Conservation (phyloP, 2,329 filamentous ascomycete genomes). For the Fusarium camptoceras region DNA sequence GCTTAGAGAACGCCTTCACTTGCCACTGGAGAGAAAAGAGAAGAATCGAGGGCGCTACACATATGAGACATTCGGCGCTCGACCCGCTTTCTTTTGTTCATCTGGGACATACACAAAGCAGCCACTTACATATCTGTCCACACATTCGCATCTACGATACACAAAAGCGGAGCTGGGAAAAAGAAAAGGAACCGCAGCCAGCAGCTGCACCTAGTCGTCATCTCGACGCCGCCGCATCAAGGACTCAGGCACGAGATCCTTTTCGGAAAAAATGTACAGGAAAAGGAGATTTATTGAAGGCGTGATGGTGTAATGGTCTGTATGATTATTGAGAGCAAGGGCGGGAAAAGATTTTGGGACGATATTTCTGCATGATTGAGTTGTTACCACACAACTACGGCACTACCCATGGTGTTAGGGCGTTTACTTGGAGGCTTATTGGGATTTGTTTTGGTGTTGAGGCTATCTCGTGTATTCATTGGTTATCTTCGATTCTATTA, state of each 20-base stretch:
- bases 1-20: slow-evolving; percentile 27
- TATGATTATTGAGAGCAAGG: slow-evolving; percentile 30
- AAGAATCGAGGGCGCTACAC: slow-evolving; percentile 28
- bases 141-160: slow-evolving; percentile 35
- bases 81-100: slow-evolving; percentile 20
- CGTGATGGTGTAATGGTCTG: slow-evolving; percentile 34
- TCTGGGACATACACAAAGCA: slow-evolving; percentile 25
- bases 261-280: slow-evolving; percentile 16
- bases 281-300: slow-evolving; percentile 10
- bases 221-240: slow-evolving; percentile 14
- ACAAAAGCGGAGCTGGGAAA: slow-evolving; percentile 26
- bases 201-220: slow-evolving; percentile 20
- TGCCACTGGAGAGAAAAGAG: slow-evolving; percentile 21
- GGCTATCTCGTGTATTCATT: slow-evolving; percentile 1
- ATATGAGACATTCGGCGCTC: slow-evolving; percentile 41
- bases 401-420: slow-evolving; percentile 12
- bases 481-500: background rate
- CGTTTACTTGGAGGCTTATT: slow-evolving; percentile 15
- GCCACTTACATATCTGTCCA: slow-evolving; percentile 36
- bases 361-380: slow-evolving; percentile 27
- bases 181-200: slow-evolving; percentile 23
- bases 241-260: slow-evolving; percentile 15
- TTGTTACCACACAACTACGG: slow-evolving; percentile 33
- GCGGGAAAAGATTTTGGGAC: slow-evolving; percentile 15
- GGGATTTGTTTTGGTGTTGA: slow-evolving; percentile 7